phyloP scores from a whole-genome alignment of 495 filamentous ascomycete genomes.

The Aspergillus indologenus region DNA sequence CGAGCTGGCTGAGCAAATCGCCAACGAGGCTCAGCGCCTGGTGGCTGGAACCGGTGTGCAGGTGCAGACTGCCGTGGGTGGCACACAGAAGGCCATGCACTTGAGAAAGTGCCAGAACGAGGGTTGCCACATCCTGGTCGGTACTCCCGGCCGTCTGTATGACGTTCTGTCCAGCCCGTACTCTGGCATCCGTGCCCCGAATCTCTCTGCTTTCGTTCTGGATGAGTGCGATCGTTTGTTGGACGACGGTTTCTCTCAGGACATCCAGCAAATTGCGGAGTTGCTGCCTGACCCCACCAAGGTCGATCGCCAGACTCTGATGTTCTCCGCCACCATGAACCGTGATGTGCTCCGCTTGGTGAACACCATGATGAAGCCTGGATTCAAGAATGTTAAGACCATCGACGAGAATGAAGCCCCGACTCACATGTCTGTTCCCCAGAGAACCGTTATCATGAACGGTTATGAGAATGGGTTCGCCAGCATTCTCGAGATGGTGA shows the following conservation, averaged over 20 bases:
- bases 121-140: conserved; percentile 88
- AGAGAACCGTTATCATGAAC: conserved; percentile 60
- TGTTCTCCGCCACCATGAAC: conserved; percentile 93
- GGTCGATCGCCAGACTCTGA: conserved; percentile 77
- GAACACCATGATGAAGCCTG: conserved; percentile 60
- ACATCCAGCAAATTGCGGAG: conserved; percentile 66
- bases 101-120: conserved; percentile 60
- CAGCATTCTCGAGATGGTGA: conserved; percentile 68
- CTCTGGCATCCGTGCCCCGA: conserved; percentile 66
- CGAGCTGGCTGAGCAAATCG: conserved; percentile 94
- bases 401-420: conserved; percentile 74
- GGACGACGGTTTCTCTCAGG: conserved; percentile 82
- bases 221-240: conserved; percentile 94
- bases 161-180: conserved; percentile 74
- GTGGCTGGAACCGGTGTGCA: conserved; percentile 61
- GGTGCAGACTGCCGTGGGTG: conserved; percentile 87
- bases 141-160: conserved; percentile 83
- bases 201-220: conserved; percentile 75
- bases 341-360: conserved; percentile 78
- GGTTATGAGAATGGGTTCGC: conserved; percentile 78
- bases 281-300: conserved; percentile 58
- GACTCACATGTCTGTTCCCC: conserved; percentile 80
- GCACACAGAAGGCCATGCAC: conserved; percentile 66
- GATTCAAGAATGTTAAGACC: conserved; percentile 81
- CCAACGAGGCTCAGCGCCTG: conserved; percentile 74